Conservation (phyloP, 2,329 filamentous ascomycete species). For the Penicillium sp. region DNA sequence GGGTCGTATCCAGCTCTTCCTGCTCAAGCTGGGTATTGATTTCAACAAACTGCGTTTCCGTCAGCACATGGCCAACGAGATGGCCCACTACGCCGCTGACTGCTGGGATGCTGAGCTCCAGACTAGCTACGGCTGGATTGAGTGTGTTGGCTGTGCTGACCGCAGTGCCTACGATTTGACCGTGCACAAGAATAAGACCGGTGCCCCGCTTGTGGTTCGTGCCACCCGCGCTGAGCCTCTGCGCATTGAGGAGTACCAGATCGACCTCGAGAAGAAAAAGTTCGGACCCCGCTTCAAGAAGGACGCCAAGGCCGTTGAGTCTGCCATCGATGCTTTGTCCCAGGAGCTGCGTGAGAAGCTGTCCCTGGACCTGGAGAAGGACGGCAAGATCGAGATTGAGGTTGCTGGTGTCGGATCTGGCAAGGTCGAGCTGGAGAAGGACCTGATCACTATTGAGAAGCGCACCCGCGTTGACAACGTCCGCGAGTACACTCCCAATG, state of each 20-base stretch:
- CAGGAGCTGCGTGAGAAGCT: conserved; percentile 82
- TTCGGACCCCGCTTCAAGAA: conserved; percentile 96
- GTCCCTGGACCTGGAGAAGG: conserved; percentile 68
- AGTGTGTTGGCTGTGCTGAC: conserved; percentile 96
- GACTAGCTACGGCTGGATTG: conserved; percentile 94
- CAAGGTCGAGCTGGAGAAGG: conserved; percentile 75
- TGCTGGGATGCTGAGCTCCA: conserved; percentile 97
- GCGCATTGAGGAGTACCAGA: conserved; percentile 80
- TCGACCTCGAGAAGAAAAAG: conserved; percentile 91
- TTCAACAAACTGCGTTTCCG: conserved; percentile 87
- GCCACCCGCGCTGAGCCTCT: conserved; percentile 77
- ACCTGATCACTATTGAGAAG: conserved; percentile 81
- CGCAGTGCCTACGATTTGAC: conserved; percentile 91
- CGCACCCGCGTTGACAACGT: conserved; percentile 78
- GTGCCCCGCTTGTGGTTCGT: conserved; percentile 79
- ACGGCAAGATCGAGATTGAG: conserved; percentile 74
- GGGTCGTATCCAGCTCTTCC: conserved; percentile 87
- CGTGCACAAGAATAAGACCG: conserved; percentile 91
- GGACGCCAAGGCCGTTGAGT: conserved; percentile 82
- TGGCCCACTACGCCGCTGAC: conserved; percentile 93
- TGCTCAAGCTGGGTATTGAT: conserved; percentile 85
- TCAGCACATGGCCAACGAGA: conserved; percentile 91
- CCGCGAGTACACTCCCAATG: conserved; percentile 90
- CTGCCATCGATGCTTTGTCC: conserved; percentile 70
- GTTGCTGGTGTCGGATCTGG: conserved; percentile 68